Evolutionary conservation across 176 grass and related monocot genomes (phyloP).

Genomic region (Aegilops umbellulata): DNA sequence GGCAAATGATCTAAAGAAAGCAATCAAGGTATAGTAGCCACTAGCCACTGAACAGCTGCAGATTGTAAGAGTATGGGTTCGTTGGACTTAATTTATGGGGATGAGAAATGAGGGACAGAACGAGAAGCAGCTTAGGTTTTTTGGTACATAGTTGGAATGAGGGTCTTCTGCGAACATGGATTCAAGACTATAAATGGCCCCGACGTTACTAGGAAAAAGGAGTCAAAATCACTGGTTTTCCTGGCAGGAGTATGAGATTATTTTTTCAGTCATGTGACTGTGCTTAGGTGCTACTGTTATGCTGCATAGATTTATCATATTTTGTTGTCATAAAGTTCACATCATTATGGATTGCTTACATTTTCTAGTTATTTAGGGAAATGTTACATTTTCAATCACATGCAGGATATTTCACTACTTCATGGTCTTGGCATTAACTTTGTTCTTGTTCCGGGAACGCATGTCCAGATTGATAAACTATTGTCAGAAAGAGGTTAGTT

Average conservation of each 20-base stretch:
- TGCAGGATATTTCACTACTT: constrained; percentile 91
- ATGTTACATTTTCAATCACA: constrained; percentile 11
- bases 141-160: neutral
- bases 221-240: neutral
- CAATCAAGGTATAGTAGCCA: neutral
- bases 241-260: neutral
- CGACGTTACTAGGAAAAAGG: neutral
- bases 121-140: neutral
- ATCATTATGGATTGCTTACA: constrained; percentile 4
- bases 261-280: neutral
- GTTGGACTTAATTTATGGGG: neutral
- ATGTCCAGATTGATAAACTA: constrained; percentile 81
- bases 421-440: constrained; percentile 98
- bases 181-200: neutral
- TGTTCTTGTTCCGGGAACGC: constrained; percentile 85
- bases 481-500: constrained; percentile 76
- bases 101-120: neutral
- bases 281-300: neutral
- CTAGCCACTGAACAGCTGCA: neutral
- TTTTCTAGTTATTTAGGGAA: neutral
- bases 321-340: neutral
- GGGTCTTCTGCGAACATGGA: neutral
- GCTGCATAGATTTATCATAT: neutral
- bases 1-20: neutral
- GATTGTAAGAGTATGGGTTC: neutral